These are phyloP conservation scores for Oryza glumipatula DNA, from an alignment of 176 grass and related monocot species.

Conservation along the genomic window DNA sequence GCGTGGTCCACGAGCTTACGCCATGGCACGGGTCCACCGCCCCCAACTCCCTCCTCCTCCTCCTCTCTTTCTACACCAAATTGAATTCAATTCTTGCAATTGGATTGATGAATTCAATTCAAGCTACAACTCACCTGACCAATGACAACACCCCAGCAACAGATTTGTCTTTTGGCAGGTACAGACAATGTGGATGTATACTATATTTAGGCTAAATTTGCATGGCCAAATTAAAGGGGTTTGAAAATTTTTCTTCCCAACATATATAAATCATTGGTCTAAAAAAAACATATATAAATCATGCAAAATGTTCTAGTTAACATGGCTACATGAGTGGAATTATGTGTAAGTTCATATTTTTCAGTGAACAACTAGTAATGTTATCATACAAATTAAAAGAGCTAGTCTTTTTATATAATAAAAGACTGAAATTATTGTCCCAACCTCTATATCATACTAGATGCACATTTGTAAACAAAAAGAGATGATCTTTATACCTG, in stretches of 20 bases:
- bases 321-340: neutral
- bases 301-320: neutral
- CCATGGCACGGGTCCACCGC: constrained; percentile 49
- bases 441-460: neutral
- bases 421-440: neutral
- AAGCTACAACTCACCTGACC: constrained; percentile 4
- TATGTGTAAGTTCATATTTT: neutral
- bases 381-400: neutral
- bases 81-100: constrained; percentile 22
- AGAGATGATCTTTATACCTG: neutral
- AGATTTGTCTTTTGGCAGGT: neutral
- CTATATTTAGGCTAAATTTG: neutral
- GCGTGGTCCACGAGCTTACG: constrained; percentile 51
- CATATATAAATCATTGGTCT: neutral
- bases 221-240: neutral
- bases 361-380: neutral
- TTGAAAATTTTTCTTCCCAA: neutral
- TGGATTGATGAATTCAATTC: neutral
- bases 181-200: neutral
- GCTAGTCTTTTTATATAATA: neutral
- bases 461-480: neutral
- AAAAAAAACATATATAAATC: no score
- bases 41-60: constrained; percentile 3
- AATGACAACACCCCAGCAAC: neutral
- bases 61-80: constrained; percentile 38